Conservation (phyloP, 305 asterid species). For the Fraxinus velutina region DNA sequence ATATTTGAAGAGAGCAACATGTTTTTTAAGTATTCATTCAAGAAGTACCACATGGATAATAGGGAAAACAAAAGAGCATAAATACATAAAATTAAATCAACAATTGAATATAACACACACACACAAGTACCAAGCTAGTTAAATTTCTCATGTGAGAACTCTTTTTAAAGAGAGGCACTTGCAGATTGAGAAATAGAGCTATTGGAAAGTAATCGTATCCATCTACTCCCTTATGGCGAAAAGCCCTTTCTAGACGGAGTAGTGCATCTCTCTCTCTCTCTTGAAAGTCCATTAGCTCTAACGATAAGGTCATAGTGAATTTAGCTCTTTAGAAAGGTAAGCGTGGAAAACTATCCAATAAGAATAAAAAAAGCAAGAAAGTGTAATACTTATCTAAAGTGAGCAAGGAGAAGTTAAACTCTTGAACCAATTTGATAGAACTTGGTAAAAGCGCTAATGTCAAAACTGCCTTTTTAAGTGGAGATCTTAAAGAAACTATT, state of each 20-base stretch:
- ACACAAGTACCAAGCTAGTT: neutral
- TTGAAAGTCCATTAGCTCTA: neutral
- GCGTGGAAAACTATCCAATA: neutral
- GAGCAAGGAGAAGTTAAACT: neutral
- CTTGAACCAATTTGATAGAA: neutral
- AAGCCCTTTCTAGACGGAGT: neutral
- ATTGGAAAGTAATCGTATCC: neutral
- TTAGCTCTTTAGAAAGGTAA: neutral
- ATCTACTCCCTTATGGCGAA: neutral
- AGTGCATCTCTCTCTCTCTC: neutral
- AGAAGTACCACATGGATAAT: conserved; percentile 21
- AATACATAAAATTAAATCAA: neutral
- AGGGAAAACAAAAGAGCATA: neutral
- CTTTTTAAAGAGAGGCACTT: neutral
- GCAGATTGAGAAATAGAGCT: neutral
- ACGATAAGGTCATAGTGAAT: neutral
- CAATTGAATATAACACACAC: neutral
- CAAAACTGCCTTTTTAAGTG: no score
- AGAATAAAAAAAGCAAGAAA: neutral
- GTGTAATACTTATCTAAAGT: neutral
- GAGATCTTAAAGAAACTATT: no score
- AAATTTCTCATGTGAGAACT: neutral
- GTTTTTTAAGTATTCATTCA: conserved; percentile 30
- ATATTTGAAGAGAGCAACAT: conserved; percentile 33
- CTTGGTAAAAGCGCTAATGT: neutral